Conservation (phyloP, 164 flowering plant species). For the Santalum album region DNA sequence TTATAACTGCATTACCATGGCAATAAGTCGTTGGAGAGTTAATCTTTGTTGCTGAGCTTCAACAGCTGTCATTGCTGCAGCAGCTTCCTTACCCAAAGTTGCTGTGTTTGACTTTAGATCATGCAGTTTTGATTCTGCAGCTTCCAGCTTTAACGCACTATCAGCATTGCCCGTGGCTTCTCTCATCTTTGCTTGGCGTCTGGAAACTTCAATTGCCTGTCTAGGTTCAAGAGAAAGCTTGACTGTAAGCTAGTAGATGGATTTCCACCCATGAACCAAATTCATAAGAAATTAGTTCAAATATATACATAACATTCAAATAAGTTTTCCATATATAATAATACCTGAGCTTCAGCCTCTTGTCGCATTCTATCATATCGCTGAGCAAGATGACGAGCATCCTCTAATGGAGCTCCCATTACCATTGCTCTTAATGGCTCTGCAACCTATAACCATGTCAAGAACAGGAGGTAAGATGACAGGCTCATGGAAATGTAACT, state of each 20-base stretch:
- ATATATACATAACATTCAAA: too few relatives aligned
- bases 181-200: slow-evolving; percentile 66
- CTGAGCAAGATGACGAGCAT: slow-evolving; percentile 77
- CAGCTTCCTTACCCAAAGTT: slow-evolving; percentile 85
- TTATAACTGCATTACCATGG: slow-evolving; percentile 48
- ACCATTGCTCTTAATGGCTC: slow-evolving; percentile 72
- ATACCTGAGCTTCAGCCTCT: slow-evolving; percentile 75
- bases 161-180: slow-evolving; percentile 64
- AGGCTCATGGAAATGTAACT: too few relatives aligned
- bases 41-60: slow-evolving; percentile 93
- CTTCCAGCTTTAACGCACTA: slow-evolving; percentile 49
- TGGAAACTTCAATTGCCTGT: slow-evolving; percentile 90
- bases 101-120: slow-evolving; percentile 76
- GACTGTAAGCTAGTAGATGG: too few relatives aligned
- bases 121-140: slow-evolving; percentile 72
- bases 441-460: slow-evolving; percentile 37
- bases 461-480: not conserved
- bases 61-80: slow-evolving; percentile 91
- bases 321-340: not conserved
- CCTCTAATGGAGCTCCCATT: slow-evolving; percentile 70
- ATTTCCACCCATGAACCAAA: too few relatives aligned
- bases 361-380: slow-evolving; percentile 68
- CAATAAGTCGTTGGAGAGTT: slow-evolving; percentile 77
- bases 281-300: too few relatives aligned
- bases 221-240: slow-evolving; percentile 15